Conservation (phyloP, 352 stramenopile species). For the Globisporangium barbulae region DNA sequence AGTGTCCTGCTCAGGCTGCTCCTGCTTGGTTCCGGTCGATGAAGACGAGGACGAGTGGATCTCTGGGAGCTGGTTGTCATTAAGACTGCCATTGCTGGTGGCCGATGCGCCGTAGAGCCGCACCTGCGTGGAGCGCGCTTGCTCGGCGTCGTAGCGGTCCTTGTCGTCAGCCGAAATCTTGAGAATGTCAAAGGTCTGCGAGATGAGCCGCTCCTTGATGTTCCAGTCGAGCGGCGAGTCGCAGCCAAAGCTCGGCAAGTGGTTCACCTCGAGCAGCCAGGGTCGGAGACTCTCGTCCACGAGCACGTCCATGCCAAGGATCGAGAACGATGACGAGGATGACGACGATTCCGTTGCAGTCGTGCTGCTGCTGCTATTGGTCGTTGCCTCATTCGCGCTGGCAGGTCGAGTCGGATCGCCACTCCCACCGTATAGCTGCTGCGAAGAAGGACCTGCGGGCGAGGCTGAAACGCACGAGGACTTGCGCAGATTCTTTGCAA, state of each 20-base stretch:
- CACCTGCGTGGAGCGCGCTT: slow-evolving; percentile 54
- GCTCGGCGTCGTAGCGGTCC: slow-evolving; percentile 62
- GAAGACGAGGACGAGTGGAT: background rate
- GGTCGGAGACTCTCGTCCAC: slow-evolving; percentile 93
- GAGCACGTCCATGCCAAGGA: slow-evolving; percentile 97
- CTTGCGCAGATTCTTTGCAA: slow-evolving; percentile 79
- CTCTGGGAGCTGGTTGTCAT: slow-evolving; percentile 16
- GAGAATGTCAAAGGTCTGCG: slow-evolving; percentile 89
- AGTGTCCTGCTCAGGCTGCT: slow-evolving; percentile 20
- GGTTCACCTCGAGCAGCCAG: slow-evolving; percentile 98
- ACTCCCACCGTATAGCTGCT: slow-evolving; percentile 3
- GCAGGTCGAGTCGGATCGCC: slow-evolving; percentile 8
- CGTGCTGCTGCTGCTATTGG: background rate
- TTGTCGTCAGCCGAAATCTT: slow-evolving; percentile 80
- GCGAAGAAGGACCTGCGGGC: slow-evolving; percentile 6
- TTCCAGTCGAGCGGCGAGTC: slow-evolving; percentile 94
- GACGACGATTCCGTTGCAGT: slow-evolving; percentile 3
- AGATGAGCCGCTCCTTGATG: slow-evolving; percentile 94
- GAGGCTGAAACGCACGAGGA: slow-evolving; percentile 34
- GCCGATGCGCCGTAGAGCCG: slow-evolving; percentile 53
- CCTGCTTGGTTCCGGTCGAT: background rate
- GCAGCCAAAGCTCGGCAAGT: slow-evolving; percentile 94
- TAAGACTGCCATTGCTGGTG: slow-evolving; percentile 8
- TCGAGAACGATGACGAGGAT: slow-evolving; percentile 80
- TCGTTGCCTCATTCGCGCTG: slow-evolving; percentile 16